Evolutionary conservation across 129 eudicot genomes (phyloP).

Genomic region (Arctium minus): DNA sequence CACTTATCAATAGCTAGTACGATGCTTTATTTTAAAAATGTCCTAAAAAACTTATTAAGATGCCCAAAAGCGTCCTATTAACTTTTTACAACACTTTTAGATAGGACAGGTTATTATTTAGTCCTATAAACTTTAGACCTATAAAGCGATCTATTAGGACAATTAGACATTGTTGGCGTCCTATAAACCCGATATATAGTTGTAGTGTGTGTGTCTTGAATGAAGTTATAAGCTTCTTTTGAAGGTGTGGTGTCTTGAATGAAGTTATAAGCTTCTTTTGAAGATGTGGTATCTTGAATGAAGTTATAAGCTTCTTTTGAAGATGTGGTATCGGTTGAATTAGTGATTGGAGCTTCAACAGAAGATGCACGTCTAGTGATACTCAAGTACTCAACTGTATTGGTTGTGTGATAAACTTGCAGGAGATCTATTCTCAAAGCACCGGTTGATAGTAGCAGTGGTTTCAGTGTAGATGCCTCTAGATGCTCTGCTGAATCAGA

Average conservation of each 20-base stretch:
- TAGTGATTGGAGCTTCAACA: background rate
- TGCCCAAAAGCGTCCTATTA: background rate
- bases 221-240: background rate
- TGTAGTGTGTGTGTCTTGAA: background rate
- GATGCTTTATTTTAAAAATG: background rate
- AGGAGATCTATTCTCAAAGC: slow-evolving; percentile 33
- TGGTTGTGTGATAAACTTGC: slow-evolving; percentile 20
- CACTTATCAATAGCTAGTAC: background rate
- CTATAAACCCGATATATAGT: background rate
- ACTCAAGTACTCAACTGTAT: background rate
- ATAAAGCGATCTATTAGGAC: background rate
- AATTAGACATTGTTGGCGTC: background rate
- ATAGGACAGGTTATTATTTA: background rate
- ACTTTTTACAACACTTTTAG: background rate
- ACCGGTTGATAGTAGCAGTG: slow-evolving; percentile 24
- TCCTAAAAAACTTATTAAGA: background rate
- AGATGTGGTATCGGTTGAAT: background rate
- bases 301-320: background rate
- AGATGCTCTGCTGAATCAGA: slow-evolving; percentile 29
- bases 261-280: background rate
- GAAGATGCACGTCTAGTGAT: background rate
- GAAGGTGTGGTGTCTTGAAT: background rate
- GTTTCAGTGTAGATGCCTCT: slow-evolving; percentile 6
- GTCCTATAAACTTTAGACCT: background rate
- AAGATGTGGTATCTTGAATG: background rate